These are phyloP conservation scores for Hirsutella minnesotensis DNA, from an alignment of 2,329 filamentous ascomycete genomes.

Conservation along the genomic window DNA sequence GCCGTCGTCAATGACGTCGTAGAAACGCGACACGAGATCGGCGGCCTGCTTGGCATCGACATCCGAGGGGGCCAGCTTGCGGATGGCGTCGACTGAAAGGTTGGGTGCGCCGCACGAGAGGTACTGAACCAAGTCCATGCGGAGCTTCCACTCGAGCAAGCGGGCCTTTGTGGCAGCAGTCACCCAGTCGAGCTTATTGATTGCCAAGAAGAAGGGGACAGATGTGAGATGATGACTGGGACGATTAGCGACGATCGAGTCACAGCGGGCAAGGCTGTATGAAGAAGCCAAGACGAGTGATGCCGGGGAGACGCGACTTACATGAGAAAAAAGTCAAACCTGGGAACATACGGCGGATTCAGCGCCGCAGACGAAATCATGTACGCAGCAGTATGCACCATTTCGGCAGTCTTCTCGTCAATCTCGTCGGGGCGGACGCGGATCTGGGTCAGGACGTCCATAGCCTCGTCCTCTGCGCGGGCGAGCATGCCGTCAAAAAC, in stretches of 20 bases:
- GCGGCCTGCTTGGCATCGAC: conserved; percentile 31
- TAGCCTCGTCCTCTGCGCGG: conserved; percentile 51
- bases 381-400: conserved; percentile 53
- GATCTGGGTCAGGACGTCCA: conserved; percentile 47
- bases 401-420: conserved; percentile 41
- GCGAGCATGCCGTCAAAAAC: conserved; percentile 56
- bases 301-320: conserved; percentile 21
- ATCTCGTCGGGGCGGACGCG: conserved; percentile 44
- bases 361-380: conserved; percentile 45
- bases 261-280: too few relatives aligned
- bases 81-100: conserved; percentile 35
- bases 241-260: too few relatives aligned
- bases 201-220: conserved; percentile 58
- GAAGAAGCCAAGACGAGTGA: too few relatives aligned
- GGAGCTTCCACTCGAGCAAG: conserved; percentile 72
- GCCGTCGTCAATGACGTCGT: conserved; percentile 57
- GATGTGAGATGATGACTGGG: conserved; percentile 64
- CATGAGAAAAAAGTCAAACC: conserved; percentile 71
- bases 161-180: conserved; percentile 48
- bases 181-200: conserved; percentile 52
- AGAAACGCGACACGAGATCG: conserved; percentile 36
- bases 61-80: conserved; percentile 41
- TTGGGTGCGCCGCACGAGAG: conserved; percentile 53
- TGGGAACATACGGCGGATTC: conserved; percentile 50
- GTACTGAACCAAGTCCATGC: conserved; percentile 64